A percentile compares a stretch with the other conserved stretches of the same genome.
These are phyloP conservation scores for Pulveroboletus sp. DNA, from an alignment of 1,284 basidiomycete genomes.

Conservation along the genomic window DNA sequence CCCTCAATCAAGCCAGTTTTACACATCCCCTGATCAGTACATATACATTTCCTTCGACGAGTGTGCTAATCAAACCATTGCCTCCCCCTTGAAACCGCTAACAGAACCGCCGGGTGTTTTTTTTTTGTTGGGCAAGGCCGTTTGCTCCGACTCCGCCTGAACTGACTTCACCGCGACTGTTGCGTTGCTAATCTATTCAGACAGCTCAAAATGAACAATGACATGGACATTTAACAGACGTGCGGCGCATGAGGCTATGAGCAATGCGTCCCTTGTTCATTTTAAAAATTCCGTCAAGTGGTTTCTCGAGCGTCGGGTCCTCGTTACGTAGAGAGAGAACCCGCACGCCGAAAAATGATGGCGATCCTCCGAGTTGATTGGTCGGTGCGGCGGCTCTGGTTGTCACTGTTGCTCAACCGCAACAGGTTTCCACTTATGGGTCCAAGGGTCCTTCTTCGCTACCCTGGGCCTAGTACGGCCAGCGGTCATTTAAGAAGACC, in stretches of 20 bases:
- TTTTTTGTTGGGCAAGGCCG: background rate
- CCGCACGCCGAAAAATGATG: constrained; percentile 11
- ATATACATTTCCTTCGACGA: constrained; percentile 6
- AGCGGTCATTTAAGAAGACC: constrained; percentile 20
- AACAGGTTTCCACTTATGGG: constrained; percentile 8
- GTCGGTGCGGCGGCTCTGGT: background rate
- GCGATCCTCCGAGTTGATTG: constrained; percentile 3
- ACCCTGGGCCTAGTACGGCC: constrained; percentile 21
- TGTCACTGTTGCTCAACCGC: constrained; percentile 13
- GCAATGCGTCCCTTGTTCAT: background rate
- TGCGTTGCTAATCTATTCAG: too few relatives aligned
- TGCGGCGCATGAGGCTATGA: background rate
- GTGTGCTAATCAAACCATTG: constrained; percentile 16
- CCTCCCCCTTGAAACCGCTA: constrained; percentile 16
- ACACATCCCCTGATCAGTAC: constrained; percentile 10
- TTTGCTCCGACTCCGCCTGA: background rate
- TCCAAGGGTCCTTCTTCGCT: constrained; percentile 19
- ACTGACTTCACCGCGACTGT: too few relatives aligned
- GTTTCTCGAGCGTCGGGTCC: background rate
- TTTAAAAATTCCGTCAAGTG: background rate
- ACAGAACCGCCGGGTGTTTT: background rate
- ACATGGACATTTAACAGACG: background rate
- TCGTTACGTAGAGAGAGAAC: constrained; percentile 15
- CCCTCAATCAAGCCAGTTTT: constrained; percentile 10
- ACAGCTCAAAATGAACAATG: background rate